Base-by-base conservation (phyloP, 257 asterid species). In the Penstemon eatonii region DNA sequence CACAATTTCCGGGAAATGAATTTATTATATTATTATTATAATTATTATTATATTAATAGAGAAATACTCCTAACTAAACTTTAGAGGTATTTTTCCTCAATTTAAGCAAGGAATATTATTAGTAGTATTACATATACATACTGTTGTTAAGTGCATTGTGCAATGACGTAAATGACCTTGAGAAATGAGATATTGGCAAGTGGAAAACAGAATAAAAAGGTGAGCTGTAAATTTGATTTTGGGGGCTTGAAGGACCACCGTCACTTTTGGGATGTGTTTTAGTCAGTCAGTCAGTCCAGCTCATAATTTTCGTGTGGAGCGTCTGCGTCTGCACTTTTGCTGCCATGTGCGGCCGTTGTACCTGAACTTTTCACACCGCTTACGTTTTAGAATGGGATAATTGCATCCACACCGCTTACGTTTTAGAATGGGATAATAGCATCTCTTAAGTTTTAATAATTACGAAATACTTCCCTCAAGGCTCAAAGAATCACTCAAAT, bases 231-330 rank as follows among this genome's bases (percentile, higher is more conserved):
- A 5, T 68, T 60, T 19, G 51, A 49, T 7, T 3, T 64, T 7
- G 33, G 33, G 33, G 61, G 12, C 47, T n/a, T 42, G 38, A 18
- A 74, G 87, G 86, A 77, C 87, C 87, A 25, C 79, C 74, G 80
- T 69, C 75, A 45, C 84, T 74, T 71, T 70, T 56, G 78, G 33
- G 33, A 25, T 71, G 69, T 63, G 33, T 25, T 25, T 1, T 1
- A 25, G 33, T 25, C 33, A 70, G 43, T 59, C 52, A 74, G 72
- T 73, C 79, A 78, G 68, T 77, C 83, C 93, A 88, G 87, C 90
- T 86, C 87, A 84, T 79, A 6, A 62, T 73, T 74, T 39, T 73
- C 63, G 76, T 65, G 79, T 69, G 77, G 79, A 59, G 33, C 33
- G 33, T 25, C 33, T 25, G 33, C 33, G 33, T 25, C 33, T 25